These are phyloP conservation scores for Neurospora cerealis DNA, from an alignment of 495 filamentous ascomycete species.

Conservation along the genomic window DNA sequence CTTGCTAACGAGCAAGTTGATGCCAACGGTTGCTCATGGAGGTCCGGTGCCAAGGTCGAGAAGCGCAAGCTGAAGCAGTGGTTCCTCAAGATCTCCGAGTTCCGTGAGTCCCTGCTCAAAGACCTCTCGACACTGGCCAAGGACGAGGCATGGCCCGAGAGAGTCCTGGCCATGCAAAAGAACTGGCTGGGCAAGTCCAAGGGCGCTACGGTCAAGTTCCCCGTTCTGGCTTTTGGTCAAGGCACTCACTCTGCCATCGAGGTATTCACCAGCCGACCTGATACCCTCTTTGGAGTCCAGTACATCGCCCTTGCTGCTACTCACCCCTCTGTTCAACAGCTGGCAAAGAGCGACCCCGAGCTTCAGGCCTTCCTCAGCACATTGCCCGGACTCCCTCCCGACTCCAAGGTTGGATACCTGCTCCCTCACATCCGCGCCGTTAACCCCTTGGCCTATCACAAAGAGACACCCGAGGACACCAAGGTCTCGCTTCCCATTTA, in stretches of 20 bases:
- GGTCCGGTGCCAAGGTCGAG: constrained; percentile 79
- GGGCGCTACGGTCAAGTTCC: constrained; percentile 65
- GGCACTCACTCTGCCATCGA: constrained; percentile 41
- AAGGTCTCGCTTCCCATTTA: constrained; percentile 59
- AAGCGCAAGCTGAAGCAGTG: constrained; percentile 74
- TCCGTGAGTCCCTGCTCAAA: constrained; percentile 60
- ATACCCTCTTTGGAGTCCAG: constrained; percentile 76
- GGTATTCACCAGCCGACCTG: constrained; percentile 74
- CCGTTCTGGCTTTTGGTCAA: constrained; percentile 32
- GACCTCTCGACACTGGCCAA: constrained; percentile 57
- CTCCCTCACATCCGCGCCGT: constrained; percentile 49
- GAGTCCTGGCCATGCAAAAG: constrained; percentile 71
- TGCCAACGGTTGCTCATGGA: constrained; percentile 72
- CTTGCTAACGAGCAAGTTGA: constrained; percentile 90
- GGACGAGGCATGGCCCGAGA: constrained; percentile 65
- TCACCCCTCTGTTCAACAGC: constrained; percentile 56
- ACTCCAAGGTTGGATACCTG: constrained; percentile 66
- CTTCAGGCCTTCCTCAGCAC: constrained; percentile 59
- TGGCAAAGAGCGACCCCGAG: constrained; percentile 47
- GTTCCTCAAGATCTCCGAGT: constrained; percentile 79
- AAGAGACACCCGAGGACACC: constrained; percentile 36
- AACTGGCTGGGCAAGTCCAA: constrained; percentile 80
- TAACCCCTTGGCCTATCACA: constrained; percentile 56
- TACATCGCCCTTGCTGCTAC: constrained; percentile 70
- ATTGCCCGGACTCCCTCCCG: constrained; percentile 49